Conservation (phyloP, 1,139 yeast species). For the Pichiaceae sp. region DNA sequence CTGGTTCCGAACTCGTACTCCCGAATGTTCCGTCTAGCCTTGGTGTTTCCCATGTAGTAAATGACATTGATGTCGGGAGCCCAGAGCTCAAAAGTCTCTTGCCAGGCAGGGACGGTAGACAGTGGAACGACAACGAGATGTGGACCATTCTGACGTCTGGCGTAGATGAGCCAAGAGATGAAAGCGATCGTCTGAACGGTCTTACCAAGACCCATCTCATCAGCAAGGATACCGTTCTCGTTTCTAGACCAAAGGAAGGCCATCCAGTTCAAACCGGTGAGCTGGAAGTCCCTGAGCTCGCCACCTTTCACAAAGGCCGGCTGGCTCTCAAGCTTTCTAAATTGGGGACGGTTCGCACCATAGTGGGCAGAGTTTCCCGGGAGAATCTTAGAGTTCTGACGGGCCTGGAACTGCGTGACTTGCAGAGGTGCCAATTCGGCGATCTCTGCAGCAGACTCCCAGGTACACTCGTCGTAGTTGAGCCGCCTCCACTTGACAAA, state of each 20-base stretch:
- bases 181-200: conserved; percentile 96
- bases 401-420: conserved; percentile 74
- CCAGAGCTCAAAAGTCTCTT: conserved; percentile 97
- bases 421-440: conserved; percentile 79
- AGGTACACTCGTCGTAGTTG: conserved; percentile 91
- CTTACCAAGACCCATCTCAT: conserved; percentile 98
- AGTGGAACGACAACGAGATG: conserved; percentile 93
- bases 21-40: conserved; percentile 73
- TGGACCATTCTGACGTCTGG: conserved; percentile 95
- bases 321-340: conserved; percentile 79
- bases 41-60: conserved; percentile 86
- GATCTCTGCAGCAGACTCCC: conserved; percentile 91
- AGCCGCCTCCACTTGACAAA: conserved; percentile 90
- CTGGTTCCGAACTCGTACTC: conserved; percentile 70
- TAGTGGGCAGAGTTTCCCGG: conserved; percentile 78
- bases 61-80: conserved; percentile 92
- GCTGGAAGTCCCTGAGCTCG: conserved; percentile 90
- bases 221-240: conserved; percentile 96
- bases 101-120: conserved; percentile 98
- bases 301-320: conserved; percentile 90
- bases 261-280: conserved; percentile 99
- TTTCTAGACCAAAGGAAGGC: conserved; percentile 97
- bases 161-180: conserved; percentile 87
- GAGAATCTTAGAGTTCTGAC: conserved; percentile 74
- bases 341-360: conserved; percentile 72